Conservation (phyloP, 768 basidiomycete species). For the Amanita exitialis region DNA sequence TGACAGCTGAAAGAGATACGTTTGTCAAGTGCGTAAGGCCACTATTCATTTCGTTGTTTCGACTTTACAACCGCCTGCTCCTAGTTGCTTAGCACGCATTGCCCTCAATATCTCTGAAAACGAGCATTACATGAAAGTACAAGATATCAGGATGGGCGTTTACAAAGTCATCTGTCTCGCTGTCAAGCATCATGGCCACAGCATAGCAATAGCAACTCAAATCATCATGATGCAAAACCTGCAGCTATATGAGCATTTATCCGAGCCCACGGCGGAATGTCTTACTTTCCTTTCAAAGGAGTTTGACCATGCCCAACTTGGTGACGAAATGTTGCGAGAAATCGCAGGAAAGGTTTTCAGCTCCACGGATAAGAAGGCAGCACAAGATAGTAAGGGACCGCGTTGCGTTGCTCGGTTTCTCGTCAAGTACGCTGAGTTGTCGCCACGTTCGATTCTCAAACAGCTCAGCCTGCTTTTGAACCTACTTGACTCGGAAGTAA, state of each 20-base stretch:
- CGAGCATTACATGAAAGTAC: conserved; percentile 80
- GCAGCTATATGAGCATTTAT: conserved; percentile 90
- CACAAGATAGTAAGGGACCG: conserved; percentile 81
- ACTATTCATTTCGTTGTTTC: neutral
- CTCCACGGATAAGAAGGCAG: conserved; percentile 13
- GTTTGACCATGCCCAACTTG: conserved; percentile 82
- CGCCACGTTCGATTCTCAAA: conserved; percentile 75
- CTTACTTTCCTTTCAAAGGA: conserved; percentile 71
- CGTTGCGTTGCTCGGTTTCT: conserved; percentile 81
- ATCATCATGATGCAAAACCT: conserved; percentile 86
- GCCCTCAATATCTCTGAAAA: conserved; percentile 81
- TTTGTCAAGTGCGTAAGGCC: conserved; percentile 62
- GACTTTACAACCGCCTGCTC: neutral
- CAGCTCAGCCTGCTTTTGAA: conserved; percentile 78
- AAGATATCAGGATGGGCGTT: conserved; percentile 59
- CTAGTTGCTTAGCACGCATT: conserved; percentile 81
- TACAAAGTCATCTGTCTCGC: conserved; percentile 87
- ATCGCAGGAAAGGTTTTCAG: conserved; percentile 71
- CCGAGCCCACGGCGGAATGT: conserved; percentile 91
- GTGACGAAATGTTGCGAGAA: conserved; percentile 87
- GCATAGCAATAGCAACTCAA: conserved; percentile 69
- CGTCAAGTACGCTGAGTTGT: conserved; percentile 66
- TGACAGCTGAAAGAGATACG: conserved; percentile 73
- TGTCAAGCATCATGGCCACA: conserved; percentile 85
- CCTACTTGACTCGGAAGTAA: conserved; percentile 88